Base-by-base conservation (phyloP, 225 moss, liverwort and hornwort genomes). In the Polytrichum formosum region DNA sequence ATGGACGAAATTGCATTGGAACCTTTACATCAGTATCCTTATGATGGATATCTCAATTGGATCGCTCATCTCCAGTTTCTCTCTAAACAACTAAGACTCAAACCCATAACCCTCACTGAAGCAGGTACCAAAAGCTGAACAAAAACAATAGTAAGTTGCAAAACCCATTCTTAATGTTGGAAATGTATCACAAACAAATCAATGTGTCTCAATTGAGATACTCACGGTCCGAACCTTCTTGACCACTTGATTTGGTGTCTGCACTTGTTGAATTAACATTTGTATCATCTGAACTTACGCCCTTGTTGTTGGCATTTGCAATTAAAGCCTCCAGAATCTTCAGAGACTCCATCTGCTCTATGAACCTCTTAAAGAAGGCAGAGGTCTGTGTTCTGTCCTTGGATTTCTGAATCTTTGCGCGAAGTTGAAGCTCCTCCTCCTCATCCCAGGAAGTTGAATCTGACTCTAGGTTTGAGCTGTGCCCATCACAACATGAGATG, bases 341-440 rank as follows among this genome's bases (percentile, higher is more conserved):
- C 18, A 97, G 77, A 28, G 75, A 66, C 66, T 80, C 81, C 85
- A 93, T 76, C 80, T 97, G 96, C 69, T 77, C 83, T 75, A 91
- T 67, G 27, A 97, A 84, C 66, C 73, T 79, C 53, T 66, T 29
- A 63, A 87, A 97, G 71, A 97, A 97, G 10, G 21, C 59, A 2
- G 96, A 97, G 56, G 66, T 78, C 77, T 80, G 84, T 54, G 93
- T 92, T 63, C 86, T 89, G 53, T 79, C 84, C 58, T 80, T 74
- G 18, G 92, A 90, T 53, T 85, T 84, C 62, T 71, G 66, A 28
- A 88, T 67, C 76, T 83, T 88, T 2, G 27, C 30, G 6, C 83
- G 56, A 28, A 93, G 77, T 67, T 65, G 79, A 63, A 82, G 70
- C 61, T 82, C 82, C 63, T 89, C 79, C 30, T 79, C 82, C 30